A percentile compares a stretch with the other conserved stretches of the same genome.
phyloP scores from a whole-genome alignment of 352 stramenopile species.

The Globisporangium polare region DNA sequence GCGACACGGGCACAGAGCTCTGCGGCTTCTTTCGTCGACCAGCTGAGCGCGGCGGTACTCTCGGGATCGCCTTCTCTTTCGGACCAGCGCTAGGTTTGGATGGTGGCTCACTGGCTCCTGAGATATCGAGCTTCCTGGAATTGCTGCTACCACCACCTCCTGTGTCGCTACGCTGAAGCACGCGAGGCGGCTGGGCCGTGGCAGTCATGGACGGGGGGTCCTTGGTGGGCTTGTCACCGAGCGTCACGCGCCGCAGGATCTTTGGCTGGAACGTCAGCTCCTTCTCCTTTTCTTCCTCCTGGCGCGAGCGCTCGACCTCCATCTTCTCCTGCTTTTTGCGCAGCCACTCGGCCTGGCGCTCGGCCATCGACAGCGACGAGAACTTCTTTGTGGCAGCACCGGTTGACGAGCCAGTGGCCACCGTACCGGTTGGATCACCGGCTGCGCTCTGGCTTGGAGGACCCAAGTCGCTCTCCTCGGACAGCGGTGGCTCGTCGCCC shows the following conservation, averaged over 20 bases:
- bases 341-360: slow-evolving; percentile 78
- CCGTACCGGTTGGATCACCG: background rate
- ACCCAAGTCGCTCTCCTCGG: slow-evolving; percentile 17
- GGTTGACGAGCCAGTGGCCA: slow-evolving; percentile 8
- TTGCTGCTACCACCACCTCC: background rate
- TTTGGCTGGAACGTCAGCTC: slow-evolving; percentile 85
- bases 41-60: slow-evolving; percentile 23
- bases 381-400: slow-evolving; percentile 39
- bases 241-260: slow-evolving; percentile 64
- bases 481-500: slow-evolving; percentile 18
- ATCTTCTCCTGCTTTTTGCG: slow-evolving; percentile 77
- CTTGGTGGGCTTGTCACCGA: slow-evolving; percentile 36
- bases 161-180: slow-evolving; percentile 17
- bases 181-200: background rate
- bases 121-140: slow-evolving; percentile 16
- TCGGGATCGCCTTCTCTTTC: slow-evolving; percentile 37
- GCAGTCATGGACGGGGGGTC: slow-evolving; percentile 2
- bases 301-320: slow-evolving; percentile 52
- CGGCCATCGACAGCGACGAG: slow-evolving; percentile 65
- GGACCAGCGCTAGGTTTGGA: slow-evolving; percentile 3
- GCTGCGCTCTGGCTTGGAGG: background rate
- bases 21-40: slow-evolving; percentile 26
- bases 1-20: slow-evolving; percentile 34
- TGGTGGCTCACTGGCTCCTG: slow-evolving; percentile 8
- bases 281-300: slow-evolving; percentile 66